Evolutionary conservation across 1,139 yeast genomes (phyloP), one percentile per base, ranked within the genome.

Genomic region (Suhomyces bokatorum): DNA sequence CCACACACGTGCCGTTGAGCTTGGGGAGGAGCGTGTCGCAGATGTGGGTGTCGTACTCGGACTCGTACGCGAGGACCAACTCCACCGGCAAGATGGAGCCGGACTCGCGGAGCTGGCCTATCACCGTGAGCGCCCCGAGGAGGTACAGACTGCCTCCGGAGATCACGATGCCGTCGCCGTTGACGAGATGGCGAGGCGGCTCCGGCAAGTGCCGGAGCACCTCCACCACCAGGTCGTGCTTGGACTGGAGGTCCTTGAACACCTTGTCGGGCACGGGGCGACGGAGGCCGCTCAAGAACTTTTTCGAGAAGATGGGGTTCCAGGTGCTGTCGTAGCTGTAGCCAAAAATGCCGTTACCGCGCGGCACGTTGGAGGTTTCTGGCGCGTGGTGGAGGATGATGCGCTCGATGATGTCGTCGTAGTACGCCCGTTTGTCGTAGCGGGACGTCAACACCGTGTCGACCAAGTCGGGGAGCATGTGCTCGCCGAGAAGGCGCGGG

Each of bases 21-120:
- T 34, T 41, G 0, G 60, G 61, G 16, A 57, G 43, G 27, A 55
- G 43, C 26, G 39, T 41, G 17, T 52, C 52, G 39, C 63, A 59
- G 31, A 58, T 48, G 29, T 52, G 42, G 20, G 46, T 49, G 42
- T 59, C 61, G 33, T 58, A 56, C 34, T 59, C 63, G n/a, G 44
- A 40, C 15, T 47, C 42, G 26, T 46, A 52, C 28, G 55, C 51
- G 42, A 57, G 45, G 8, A 56, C 43, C 37, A 57, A 50, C 43
- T 54, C 59, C 40, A 45, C 52, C 29, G 63, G 63, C 16, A 57
- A 48, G 11, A 39, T 40, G 14, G 57, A 54, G 10, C 61, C 62
- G 42, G 49, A 32, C 33, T 57, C 60, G 24, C 62, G 45, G 17
- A 57, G 35, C 20, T 57, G 59, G 5, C 56, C 54, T 10, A 58